Evolutionary conservation across 2,329 filamentous ascomycete genomes (phyloP), one percentile per base, ranked within the genome.

Genomic region (Elsinoe perseae): DNA sequence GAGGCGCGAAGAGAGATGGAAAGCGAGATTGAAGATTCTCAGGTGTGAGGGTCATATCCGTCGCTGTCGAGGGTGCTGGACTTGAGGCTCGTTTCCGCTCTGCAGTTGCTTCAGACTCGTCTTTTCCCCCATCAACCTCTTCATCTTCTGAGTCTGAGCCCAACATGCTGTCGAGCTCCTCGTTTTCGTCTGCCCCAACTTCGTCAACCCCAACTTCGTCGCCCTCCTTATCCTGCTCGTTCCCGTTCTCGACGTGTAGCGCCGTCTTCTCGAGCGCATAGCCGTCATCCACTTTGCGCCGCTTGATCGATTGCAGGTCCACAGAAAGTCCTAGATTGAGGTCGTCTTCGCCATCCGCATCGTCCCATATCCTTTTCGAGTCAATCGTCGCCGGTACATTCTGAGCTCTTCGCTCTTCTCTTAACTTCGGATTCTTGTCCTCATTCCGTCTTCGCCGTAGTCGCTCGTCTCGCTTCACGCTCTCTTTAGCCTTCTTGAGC

Each of bases 311-410:
- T 59, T 73, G 69, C n/a, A 76, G 67, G 61, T 77, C 73, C 21
- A 76, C 70, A 12, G 71, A 69, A 63, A 69, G 66, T 8, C 73
- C 73, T 38, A 77, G 64, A 42, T 65, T 65, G 16, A 57, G 32
- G 25, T 65, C 67, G 59, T 70, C 68, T 38, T 71, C 73, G 36
- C 69, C 71, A 58, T 73, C 72, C 4, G 69, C 71, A 23, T 72
- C 69, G 65, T 96, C 91, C 89, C 89, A 97, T 28, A 89, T 83
- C 69, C 93, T 83, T 76, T 95, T 95, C 64, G 84, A 82, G 64
- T 96, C 91, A 57, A 95, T 79, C 0, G 89, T 95, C 56, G 82
- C 71, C 0, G 93, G 87, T 42, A 90, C 80, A 73, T 95, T 95
- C 62, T 80, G 82, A 59, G 83, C 83, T 59, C 92, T 76, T 64